Conservation (phyloP, 106 monocot genomes). For the Ottelia alismoides region DNA sequence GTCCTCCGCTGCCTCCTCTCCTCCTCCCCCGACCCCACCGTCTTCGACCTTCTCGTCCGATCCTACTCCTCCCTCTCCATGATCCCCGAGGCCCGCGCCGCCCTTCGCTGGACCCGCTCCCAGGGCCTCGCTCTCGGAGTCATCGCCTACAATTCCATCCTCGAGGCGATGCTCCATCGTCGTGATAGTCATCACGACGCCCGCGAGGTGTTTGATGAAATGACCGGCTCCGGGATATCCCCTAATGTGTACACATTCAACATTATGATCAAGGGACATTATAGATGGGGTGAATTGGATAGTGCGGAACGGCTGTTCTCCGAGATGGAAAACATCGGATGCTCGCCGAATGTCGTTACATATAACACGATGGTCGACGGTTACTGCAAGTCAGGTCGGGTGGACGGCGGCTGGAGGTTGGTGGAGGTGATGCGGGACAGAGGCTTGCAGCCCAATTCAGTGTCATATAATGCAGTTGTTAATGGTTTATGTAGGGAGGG, state of each 20-base stretch:
- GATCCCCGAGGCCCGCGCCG: conserved; percentile 27
- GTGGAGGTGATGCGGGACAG: conserved; percentile 24
- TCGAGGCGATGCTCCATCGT: conserved; percentile 48
- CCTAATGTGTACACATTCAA: conserved; percentile 66
- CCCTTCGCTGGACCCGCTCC: conserved; percentile 28
- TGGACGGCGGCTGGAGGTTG: conserved; percentile 19
- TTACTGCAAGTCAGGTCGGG: conserved; percentile 26
- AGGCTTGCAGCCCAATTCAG: conserved; percentile 33
- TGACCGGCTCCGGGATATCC: conserved; percentile 28
- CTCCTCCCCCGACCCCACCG: conserved; percentile 11
- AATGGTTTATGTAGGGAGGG: conserved; percentile 56
- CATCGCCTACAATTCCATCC: conserved; percentile 62
- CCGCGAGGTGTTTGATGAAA: conserved; percentile 21
- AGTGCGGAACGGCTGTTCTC: conserved; percentile 15
- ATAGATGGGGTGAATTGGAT: conserved; percentile 24
- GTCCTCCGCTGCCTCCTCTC: conserved; percentile 13
- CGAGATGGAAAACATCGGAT: conserved; percentile 44
- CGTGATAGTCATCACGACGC: neutral
- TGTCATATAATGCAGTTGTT: conserved; percentile 57
- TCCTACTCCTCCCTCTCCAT: conserved; percentile 35
- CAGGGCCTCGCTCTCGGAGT: conserved; percentile 32
- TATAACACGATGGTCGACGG: conserved; percentile 60
- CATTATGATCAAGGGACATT: conserved; percentile 60
- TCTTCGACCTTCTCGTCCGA: conserved; percentile 55
- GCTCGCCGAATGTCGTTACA: conserved; percentile 63